Evolutionary conservation across 352 stramenopile genomes (phyloP), one percentile per base, ranked within the genome.

Genomic region (Phytophthora uliginosa): DNA sequence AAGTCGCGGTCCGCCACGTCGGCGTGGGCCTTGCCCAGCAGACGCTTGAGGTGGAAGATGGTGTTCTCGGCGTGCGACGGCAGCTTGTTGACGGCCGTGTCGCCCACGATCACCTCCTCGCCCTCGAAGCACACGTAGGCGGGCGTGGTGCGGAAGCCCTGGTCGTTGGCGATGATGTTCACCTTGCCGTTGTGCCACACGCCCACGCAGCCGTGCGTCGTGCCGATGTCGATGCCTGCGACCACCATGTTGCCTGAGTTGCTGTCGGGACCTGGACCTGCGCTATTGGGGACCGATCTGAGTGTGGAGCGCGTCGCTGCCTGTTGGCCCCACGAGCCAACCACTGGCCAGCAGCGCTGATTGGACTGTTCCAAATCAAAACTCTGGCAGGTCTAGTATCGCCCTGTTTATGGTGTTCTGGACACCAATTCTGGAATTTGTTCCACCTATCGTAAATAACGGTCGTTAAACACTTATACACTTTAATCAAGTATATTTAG

Each of bases 161-260:
- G 95, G 84, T 97, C 91, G 69, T 97, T 99, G 53, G 97, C 92
- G 77, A 98, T 99, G 77, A 99, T 98, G 79, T 99, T 98, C 40
- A 99, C 98, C 71, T 98, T 98, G 67, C 94, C 92, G 73, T 99
- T 99, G 84, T 99, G 96, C 90, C 97, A 99, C 60, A 99, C 97
- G 74, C 97, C 97, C 59, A 99, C 97, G 75, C 97, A 99, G 38
- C 95, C 98, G 87, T 99, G 98, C 55, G 97, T 99, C 69, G 95
- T 98, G 72, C 97, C 97, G 66, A 99, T 92, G 86, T 99, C 97
- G 78, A 99, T 99, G 75, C 97, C 97, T 71, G 91, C 90, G 53
- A 92, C 88, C 55, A 96, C 90, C 89, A 97, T 97, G 12, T 84
- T 74, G 34, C 58, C 59, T 71, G 56, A 26, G 38, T 59, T 68